Percentiles rank a stretch among this genome's conserved stretches.
Evolutionary conservation across 2,329 filamentous ascomycete genomes (phyloP).

Genomic region (Lizonia empirigonia): DNA sequence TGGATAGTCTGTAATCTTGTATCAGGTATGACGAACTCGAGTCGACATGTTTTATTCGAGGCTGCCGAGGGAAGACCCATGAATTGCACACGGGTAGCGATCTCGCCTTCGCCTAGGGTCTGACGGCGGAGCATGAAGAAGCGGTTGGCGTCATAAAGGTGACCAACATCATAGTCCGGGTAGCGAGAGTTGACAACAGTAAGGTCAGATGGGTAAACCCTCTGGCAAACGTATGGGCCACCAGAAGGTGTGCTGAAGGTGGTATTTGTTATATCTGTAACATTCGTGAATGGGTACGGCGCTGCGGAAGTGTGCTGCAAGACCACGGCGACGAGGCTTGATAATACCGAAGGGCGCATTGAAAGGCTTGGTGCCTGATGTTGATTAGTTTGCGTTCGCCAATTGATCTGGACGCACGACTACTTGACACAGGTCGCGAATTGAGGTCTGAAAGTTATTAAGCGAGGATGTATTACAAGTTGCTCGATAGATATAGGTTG

Average conservation of each 20-base stretch:
- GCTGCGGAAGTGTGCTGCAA: constrained; percentile 8
- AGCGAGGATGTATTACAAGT: no score
- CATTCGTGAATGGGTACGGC: constrained; percentile 23
- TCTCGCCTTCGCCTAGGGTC: constrained; percentile 21
- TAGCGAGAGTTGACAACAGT: constrained; percentile 37
- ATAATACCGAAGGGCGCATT: not conserved
- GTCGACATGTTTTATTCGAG: constrained; percentile 28
- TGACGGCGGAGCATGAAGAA: constrained; percentile 42
- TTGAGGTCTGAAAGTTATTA: no score
- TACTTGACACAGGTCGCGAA: no score
- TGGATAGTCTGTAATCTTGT: constrained; percentile 16
- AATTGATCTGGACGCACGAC: no score
- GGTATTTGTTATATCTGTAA: constrained; percentile 11
- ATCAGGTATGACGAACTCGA: constrained; percentile 35
- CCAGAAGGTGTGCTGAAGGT: not conserved
- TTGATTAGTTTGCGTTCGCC: no score
- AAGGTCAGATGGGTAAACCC: constrained; percentile 30
- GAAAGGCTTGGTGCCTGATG: not conserved
- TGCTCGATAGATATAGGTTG: no score
- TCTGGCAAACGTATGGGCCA: constrained; percentile 23
- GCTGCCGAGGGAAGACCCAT: constrained; percentile 5
- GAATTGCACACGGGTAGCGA: constrained; percentile 37
- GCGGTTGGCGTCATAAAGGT: constrained; percentile 24
- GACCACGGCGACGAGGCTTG: constrained; percentile 12
- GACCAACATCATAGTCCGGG: constrained; percentile 24